Conservation (phyloP, 2,329 filamentous ascomycete genomes). For the Albophoma yamanashiensis region DNA sequence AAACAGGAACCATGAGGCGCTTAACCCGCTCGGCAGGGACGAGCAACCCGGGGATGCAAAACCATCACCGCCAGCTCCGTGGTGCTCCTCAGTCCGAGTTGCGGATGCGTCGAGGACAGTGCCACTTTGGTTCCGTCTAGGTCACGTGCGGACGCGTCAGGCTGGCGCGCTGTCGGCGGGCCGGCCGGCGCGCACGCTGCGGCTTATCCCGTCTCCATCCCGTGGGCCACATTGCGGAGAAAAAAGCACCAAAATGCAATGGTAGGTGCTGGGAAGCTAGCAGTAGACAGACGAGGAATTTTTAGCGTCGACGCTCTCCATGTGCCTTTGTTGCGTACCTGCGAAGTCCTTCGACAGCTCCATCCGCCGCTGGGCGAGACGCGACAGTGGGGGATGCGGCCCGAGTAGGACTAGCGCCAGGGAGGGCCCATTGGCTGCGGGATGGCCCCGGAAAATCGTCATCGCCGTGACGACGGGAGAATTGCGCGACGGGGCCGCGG, state of each 20-base stretch:
- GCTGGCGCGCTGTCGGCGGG: background rate
- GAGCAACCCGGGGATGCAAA: background rate
- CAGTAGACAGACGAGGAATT: too few relatives aligned
- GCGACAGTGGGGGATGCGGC: constrained; percentile 3
- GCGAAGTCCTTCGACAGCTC: background rate
- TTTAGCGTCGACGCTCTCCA: background rate
- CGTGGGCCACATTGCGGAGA: background rate
- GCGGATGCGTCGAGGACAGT: background rate
- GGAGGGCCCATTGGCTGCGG: background rate
- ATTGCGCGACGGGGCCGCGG: constrained; percentile 5
- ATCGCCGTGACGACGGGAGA: constrained; percentile 22
- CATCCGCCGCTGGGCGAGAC: constrained; percentile 4
- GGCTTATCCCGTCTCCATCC: too few relatives aligned
- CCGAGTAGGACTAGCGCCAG: constrained; percentile 5
- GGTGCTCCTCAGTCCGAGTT: background rate
- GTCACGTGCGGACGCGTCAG: constrained; percentile 1
- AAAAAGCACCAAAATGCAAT: background rate
- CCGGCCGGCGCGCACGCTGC: background rate
- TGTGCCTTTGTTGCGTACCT: background rate
- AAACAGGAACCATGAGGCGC: background rate
- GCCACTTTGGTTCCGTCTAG: background rate
- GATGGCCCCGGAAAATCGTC: constrained; percentile 13
- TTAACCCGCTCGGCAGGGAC: background rate
- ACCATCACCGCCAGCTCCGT: background rate
- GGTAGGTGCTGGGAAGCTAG: background rate